Base-by-base conservation (phyloP, 768 basidiomycete species). In the Lactarius trivialis region DNA sequence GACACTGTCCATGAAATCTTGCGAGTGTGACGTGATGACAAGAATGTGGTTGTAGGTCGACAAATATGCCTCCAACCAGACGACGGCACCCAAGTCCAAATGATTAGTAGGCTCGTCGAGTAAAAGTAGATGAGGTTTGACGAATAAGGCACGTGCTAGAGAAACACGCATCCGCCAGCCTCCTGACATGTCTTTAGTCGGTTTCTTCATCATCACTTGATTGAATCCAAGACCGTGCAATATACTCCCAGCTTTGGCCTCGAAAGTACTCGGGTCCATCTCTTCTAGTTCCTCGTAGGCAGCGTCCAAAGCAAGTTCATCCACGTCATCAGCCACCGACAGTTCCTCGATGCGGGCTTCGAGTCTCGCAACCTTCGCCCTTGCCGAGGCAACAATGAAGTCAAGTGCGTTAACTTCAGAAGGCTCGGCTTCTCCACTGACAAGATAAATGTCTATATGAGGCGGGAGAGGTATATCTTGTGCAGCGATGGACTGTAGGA, bases 121-220 rank as follows among this genome's bases (percentile, higher is more conserved):
- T 36, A 99, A 79, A 36, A 98, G 81, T 28, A 99, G 76, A 78
- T 99, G 97, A 6, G 96, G 96, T 75, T 95, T 98, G 74, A 99
- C 77, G 75, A 98, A 98, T 43, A 99, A 81, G 1, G 96, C 96
- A 53, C 96, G 83, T 36, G 96, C 96, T 41, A 99, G 88, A 15
- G 96, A 90, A 58, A 99, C 96, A 73, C 96, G 86, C 96, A 99
- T 99, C 56, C 96, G 84, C 96, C 96, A 99, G 69, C 96, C 96
- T 82, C 96, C 96, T 70, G 85, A 88, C 96, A 99, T 99, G 73
- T 99, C 96, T 77, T 93, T 96, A 33, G 96, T 99, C 4, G 94
- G 89, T 74, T 88, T 91, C 74, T 83, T 82, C 95, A 98, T 97
- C 96, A 98, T 98, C 58, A 78, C 72, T 69, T 82, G 83, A 53